Conservation (phyloP, 2,329 filamentous ascomycete species). For the Endoconidiophora polonica region DNA sequence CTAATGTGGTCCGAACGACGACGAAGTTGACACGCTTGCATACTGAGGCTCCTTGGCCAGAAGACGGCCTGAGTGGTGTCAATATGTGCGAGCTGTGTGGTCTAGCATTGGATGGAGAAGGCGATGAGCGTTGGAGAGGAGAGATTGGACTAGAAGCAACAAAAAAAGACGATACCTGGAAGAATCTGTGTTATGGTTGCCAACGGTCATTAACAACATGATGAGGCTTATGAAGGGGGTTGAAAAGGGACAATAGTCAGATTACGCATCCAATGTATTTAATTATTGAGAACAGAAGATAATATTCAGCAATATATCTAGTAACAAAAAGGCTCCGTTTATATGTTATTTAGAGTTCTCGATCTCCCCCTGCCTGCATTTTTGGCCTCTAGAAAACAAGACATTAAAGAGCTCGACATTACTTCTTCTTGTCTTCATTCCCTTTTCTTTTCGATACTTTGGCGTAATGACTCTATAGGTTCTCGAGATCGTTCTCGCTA, state of each 20-base stretch:
- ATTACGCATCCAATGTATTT: not conserved
- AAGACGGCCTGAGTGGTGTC: no score
- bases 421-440: no score
- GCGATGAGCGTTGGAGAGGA: constrained; percentile 46
- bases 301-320: no score
- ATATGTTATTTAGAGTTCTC: no score
- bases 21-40: constrained; percentile 49
- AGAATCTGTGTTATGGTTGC: constrained; percentile 57
- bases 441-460: no score
- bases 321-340: no score
- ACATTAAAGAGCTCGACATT: no score
- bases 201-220: constrained; percentile 32
- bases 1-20: constrained; percentile 88
- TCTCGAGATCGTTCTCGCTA: constrained; percentile 23
- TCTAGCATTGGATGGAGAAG: constrained; percentile 45
- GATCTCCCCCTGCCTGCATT: no score
- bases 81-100: constrained; percentile 31
- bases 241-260: not conserved
- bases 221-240: not conserved
- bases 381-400: no score
- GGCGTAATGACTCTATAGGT: constrained; percentile 14
- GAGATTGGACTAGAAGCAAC: constrained; percentile 34
- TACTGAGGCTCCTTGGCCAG: constrained; percentile 11
- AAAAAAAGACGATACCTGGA: constrained; percentile 20
- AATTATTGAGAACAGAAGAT: no score